A percentile compares a stretch with the other conserved stretches of the same genome.
phyloP scores from a whole-genome alignment of 2,329 filamentous ascomycete species.

The Stromatinia cepivora region DNA sequence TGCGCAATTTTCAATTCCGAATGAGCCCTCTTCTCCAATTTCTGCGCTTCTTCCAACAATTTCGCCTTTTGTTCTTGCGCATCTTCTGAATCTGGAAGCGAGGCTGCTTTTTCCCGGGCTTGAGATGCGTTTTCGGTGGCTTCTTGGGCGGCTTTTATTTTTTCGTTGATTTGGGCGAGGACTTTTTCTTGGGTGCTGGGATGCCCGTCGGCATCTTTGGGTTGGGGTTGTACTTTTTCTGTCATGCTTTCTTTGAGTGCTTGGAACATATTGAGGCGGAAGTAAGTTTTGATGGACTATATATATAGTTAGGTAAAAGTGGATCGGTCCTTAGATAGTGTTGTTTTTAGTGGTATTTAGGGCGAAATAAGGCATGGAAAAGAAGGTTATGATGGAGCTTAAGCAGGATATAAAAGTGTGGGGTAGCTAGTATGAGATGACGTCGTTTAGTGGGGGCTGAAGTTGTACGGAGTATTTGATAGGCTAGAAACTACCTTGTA shows the following conservation, averaged over 20 bases:
- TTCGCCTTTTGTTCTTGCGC: conserved; percentile 29
- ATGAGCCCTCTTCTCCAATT: conserved; percentile 28
- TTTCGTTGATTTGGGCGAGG: conserved; percentile 25
- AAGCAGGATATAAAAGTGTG: conserved; percentile 22
- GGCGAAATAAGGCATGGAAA: neutral
- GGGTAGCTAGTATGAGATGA: conserved; percentile 18
- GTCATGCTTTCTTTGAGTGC: conserved; percentile 7
- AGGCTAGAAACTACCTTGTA: neutral
- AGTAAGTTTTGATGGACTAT: neutral
- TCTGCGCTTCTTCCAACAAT: conserved; percentile 28
- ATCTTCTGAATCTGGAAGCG: conserved; percentile 21
- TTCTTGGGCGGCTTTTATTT: conserved; percentile 24
- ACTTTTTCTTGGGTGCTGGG: conserved; percentile 29
- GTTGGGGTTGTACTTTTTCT: conserved; percentile 2
- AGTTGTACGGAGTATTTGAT: neutral
- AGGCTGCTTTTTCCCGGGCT: conserved; percentile 21
- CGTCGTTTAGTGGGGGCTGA: conserved; percentile 13
- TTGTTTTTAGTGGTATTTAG: neutral
- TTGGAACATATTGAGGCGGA: conserved; percentile 4
- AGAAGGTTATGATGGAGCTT: neutral
- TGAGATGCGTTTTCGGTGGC: conserved; percentile 22
- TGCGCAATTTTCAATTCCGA: conserved; percentile 70
- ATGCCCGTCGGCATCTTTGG: conserved; percentile 14
- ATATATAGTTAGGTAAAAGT: neutral
- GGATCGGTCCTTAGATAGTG: neutral